phyloP scores from a whole-genome alignment of 129 eudicot genomes.

The Rutidosis leptorrhynchoides region DNA sequence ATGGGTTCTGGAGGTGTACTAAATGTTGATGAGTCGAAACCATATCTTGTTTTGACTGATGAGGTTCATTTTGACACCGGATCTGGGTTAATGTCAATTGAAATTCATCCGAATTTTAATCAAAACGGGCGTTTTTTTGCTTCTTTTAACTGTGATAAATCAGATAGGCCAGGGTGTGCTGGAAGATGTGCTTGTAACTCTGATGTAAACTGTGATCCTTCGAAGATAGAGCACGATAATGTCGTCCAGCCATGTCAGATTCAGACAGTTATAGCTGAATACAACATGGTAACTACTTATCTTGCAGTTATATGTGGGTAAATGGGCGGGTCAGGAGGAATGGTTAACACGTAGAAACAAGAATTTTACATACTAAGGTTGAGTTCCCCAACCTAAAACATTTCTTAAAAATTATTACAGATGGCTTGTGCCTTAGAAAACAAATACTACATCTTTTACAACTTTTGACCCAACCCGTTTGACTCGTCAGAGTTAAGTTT shows the following conservation, averaged over 20 bases:
- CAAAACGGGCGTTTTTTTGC: slow-evolving; percentile 73
- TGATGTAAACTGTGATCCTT: slow-evolving; percentile 77
- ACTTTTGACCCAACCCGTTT: not conserved
- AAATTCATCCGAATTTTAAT: slow-evolving; percentile 68
- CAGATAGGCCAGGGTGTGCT: slow-evolving; percentile 53
- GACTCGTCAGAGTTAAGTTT: not conserved
- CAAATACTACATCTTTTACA: not conserved
- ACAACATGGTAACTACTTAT: slow-evolving; percentile 40
- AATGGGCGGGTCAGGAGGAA: not conserved
- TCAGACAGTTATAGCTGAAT: slow-evolving; percentile 75
- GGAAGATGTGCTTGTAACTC: slow-evolving; percentile 93
- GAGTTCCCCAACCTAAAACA: not conserved
- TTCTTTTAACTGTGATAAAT: slow-evolving; percentile 75
- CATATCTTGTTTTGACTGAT: slow-evolving; percentile 62
- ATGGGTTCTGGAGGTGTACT: slow-evolving; percentile 49
- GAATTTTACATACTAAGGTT: not conserved
- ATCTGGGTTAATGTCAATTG: slow-evolving; percentile 72
- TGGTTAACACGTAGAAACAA: not conserved
- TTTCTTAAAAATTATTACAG: no score
- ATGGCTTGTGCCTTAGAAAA: no score
- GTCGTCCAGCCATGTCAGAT: slow-evolving; percentile 77
- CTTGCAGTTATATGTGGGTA: not conserved
- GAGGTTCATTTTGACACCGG: slow-evolving; percentile 60
- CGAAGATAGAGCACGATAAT: slow-evolving; percentile 40
- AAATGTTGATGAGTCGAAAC: slow-evolving; percentile 47